phyloP scores from a whole-genome alignment of 2,329 filamentous ascomycete species.

The Teratosphaeria viscida region DNA sequence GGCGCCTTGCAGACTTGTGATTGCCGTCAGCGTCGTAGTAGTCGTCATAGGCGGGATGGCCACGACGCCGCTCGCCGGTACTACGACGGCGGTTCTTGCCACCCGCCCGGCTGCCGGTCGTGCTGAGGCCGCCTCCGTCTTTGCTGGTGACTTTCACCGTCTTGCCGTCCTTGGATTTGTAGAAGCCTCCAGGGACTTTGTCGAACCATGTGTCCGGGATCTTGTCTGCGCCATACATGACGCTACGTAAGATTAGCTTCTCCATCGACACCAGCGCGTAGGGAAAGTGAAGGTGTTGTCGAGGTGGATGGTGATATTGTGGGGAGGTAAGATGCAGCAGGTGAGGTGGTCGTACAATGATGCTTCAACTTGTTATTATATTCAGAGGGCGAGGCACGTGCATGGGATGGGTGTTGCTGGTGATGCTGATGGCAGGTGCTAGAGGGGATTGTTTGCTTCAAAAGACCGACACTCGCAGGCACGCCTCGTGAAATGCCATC shows the following conservation, averaged over 20 bases:
- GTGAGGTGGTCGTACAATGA: neutral
- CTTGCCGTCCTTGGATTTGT: conserved; percentile 20
- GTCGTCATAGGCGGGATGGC: conserved; percentile 11
- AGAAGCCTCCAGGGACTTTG: conserved; percentile 27
- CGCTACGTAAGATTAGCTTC: conserved; percentile 16
- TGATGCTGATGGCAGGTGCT: neutral
- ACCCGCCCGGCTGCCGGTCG: neutral
- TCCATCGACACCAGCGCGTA: conserved; percentile 9
- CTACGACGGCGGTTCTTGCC: conserved; percentile 13
- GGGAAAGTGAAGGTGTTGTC: neutral
- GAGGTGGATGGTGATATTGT: neutral
- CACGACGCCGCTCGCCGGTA: conserved; percentile 2
- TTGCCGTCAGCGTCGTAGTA: conserved; percentile 15
- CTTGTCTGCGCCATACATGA: conserved; percentile 24
- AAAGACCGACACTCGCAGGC: neutral
- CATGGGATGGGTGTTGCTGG: neutral
- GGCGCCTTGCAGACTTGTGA: conserved; percentile 8
- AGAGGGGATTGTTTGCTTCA: neutral
- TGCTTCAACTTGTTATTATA: neutral
- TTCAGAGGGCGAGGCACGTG: neutral
- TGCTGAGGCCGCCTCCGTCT: conserved; percentile 8
- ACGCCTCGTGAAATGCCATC: neutral
- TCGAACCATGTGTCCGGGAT: conserved; percentile 30
- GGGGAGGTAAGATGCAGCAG: neutral
- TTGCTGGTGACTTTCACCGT: neutral